Evolutionary conservation across 805 yeast genomes (phyloP).

Genomic region (Lachancea kluyveri): DNA sequence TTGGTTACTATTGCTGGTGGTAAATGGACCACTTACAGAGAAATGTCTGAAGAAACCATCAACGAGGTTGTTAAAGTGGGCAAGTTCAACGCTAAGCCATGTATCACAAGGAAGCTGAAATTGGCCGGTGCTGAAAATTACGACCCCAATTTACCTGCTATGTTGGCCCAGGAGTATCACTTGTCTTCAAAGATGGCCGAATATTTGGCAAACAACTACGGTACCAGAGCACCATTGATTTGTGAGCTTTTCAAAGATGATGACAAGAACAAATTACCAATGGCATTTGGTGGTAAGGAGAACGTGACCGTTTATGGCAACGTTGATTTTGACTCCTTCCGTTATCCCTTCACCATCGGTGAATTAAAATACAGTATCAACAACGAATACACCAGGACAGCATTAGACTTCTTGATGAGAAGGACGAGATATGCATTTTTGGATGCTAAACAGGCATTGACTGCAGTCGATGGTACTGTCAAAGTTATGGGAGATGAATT

Average conservation of each 20-base stretch:
- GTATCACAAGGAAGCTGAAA: constrained; percentile 39
- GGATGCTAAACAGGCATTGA: constrained; percentile 77
- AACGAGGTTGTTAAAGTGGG: constrained; percentile 56
- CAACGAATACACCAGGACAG: constrained; percentile 83
- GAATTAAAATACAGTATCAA: constrained; percentile 77
- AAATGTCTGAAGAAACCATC: constrained; percentile 94
- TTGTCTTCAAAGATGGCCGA: constrained; percentile 69
- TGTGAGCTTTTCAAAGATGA: constrained; percentile 49
- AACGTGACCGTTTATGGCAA: constrained; percentile 16
- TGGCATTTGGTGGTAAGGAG: constrained; percentile 48
- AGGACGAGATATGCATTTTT: constrained; percentile 90
- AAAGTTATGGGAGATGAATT: constrained; percentile 78
- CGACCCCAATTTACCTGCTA: constrained; percentile 64
- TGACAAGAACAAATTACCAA: constrained; percentile 54
- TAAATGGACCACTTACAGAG: constrained; percentile 97
- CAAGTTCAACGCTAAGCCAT: constrained; percentile 36
- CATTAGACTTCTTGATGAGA: constrained; percentile 85
- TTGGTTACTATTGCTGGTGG: constrained; percentile 92
- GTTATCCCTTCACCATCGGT: constrained; percentile 84
- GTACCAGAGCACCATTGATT: constrained; percentile 79
- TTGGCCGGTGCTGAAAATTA: constrained; percentile 80
- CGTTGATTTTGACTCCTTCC: constrained; percentile 37
- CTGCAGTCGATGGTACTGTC: constrained; percentile 78
- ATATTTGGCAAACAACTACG: constrained; percentile 82
- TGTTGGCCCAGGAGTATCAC: constrained; percentile 72